Conservation (phyloP, 1,139 yeast genomes). For the Magnusiomyces suaveolens region DNA sequence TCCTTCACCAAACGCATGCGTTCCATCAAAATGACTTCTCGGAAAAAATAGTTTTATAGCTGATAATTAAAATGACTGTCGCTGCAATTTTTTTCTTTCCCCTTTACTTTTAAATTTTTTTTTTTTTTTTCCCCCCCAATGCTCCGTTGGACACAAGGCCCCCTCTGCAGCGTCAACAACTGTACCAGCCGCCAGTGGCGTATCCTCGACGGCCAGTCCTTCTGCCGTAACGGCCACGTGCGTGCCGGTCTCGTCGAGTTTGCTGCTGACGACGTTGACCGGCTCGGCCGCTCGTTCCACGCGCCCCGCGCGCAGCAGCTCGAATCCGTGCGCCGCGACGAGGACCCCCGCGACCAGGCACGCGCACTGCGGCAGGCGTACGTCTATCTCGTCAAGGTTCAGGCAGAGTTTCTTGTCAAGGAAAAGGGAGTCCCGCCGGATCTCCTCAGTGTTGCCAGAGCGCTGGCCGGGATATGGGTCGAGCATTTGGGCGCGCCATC, state of each 20-base stretch:
- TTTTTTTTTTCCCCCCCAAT: no score
- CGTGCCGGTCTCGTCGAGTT: conserved; percentile 69
- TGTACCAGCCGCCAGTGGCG: conserved; percentile 74
- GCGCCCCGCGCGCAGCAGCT: conserved; percentile 14
- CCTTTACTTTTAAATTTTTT: no score
- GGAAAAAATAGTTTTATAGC: no score
- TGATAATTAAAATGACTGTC: no score
- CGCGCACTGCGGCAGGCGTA: background rate
- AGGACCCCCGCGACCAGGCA: background rate
- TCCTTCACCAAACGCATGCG: no score
- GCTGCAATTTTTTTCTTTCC: no score
- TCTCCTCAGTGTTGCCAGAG: conserved; percentile 1
- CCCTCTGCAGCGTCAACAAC: conserved; percentile 80
- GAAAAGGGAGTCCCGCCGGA: conserved; percentile 4
- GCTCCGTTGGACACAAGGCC: conserved; percentile 52
- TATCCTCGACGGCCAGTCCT: conserved; percentile 60
- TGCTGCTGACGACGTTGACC: conserved; percentile 51
- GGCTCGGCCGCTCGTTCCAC: conserved; percentile 11
- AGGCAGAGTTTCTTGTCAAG: conserved; percentile 2
- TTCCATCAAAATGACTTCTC: no score
- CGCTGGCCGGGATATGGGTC: conserved; percentile 2
- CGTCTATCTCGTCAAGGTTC: background rate
- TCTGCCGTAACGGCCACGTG: conserved; percentile 87
- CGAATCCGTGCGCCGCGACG: conserved; percentile 6
- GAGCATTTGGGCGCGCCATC: background rate